A percentile compares a stretch with the other conserved stretches of the same genome.
These are phyloP conservation scores for Capsicum baccatum DNA, from an alignment of 257 asterid genomes.

Conservation along the genomic window DNA sequence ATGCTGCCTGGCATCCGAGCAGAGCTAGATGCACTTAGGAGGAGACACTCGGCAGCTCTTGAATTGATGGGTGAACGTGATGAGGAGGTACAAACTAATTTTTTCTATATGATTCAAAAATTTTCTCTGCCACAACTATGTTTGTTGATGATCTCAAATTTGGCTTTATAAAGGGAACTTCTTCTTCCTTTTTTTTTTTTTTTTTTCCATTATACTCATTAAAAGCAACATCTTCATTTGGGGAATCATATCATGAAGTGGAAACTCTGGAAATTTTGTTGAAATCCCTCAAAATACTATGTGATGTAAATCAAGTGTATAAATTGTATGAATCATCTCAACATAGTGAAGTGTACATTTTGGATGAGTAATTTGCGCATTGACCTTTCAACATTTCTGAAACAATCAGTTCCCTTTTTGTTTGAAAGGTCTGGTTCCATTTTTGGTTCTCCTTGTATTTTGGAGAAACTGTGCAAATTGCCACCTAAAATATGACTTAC, in stretches of 20 bases:
- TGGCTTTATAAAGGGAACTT: background rate
- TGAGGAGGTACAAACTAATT: constrained; percentile 72
- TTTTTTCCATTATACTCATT: background rate
- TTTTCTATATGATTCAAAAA: background rate
- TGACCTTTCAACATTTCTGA: constrained; percentile 17
- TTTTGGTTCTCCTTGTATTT: background rate
- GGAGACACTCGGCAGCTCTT: constrained; percentile 94
- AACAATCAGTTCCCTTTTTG: background rate
- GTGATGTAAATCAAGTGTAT: constrained; percentile 1
- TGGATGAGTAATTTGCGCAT: background rate
- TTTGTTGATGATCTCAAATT: background rate
- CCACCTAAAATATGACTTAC: constrained; percentile 6
- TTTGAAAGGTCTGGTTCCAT: background rate
- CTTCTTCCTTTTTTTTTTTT: background rate
- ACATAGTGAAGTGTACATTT: background rate
- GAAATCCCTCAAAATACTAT: background rate
- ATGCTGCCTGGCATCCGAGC: constrained; percentile 87
- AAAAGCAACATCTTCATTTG: background rate
- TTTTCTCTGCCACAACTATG: constrained; percentile 1
- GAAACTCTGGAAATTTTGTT: background rate
- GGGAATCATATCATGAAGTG: constrained; percentile 20
- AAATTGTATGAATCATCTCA: constrained; percentile 4
- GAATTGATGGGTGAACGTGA: constrained; percentile 99
- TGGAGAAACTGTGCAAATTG: background rate
- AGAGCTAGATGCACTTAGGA: constrained; percentile 89